Conservation (phyloP, 306 rosid genomes). For the Medicago arabica region DNA sequence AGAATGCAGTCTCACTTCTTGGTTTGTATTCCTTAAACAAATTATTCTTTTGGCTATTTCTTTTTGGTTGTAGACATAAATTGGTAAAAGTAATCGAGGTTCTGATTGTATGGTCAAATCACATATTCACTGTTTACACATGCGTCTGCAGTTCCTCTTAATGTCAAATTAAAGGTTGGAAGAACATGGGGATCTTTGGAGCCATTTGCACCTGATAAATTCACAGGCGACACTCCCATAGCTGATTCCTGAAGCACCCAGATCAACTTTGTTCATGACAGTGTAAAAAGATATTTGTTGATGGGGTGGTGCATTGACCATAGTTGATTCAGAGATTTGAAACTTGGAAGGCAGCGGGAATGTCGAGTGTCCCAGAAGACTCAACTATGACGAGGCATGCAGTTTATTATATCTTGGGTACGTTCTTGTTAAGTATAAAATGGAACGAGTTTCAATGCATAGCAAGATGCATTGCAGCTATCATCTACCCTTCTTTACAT, state of each 20-base stretch:
- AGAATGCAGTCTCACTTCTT: conserved; percentile 81
- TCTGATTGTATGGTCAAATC: conserved; percentile 27
- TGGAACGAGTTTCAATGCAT: conserved; percentile 28
- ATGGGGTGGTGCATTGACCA: conserved; percentile 28
- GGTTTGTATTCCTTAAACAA: conserved; percentile 57
- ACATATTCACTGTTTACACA: conserved; percentile 34
- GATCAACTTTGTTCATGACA: conserved; percentile 31
- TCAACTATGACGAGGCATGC: conserved; percentile 23
- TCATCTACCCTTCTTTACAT: conserved; percentile 33
- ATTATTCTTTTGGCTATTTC: conserved; percentile 10
- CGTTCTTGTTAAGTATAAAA: conserved; percentile 4
- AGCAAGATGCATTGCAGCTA: conserved; percentile 1
- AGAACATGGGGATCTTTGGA: conserved; percentile 96
- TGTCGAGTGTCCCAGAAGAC: background rate
- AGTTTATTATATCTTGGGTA: background rate
- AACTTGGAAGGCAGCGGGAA: conserved; percentile 19
- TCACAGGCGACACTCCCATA: conserved; percentile 41
- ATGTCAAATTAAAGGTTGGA: conserved; percentile 82
- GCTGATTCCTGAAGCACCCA: conserved; percentile 44
- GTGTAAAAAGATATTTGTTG: conserved; percentile 20
- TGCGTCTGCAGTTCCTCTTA: conserved; percentile 80
- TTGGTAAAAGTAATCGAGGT: conserved; percentile 23
- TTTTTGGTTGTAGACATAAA: background rate
- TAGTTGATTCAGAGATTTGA: conserved; percentile 6
- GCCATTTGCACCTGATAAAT: conserved; percentile 58